A percentile compares a stretch with the other conserved stretches of the same genome.
These are phyloP conservation scores for Apiospora kogelbergensis DNA, from an alignment of 2,329 filamentous ascomycete genomes.

Conservation along the genomic window DNA sequence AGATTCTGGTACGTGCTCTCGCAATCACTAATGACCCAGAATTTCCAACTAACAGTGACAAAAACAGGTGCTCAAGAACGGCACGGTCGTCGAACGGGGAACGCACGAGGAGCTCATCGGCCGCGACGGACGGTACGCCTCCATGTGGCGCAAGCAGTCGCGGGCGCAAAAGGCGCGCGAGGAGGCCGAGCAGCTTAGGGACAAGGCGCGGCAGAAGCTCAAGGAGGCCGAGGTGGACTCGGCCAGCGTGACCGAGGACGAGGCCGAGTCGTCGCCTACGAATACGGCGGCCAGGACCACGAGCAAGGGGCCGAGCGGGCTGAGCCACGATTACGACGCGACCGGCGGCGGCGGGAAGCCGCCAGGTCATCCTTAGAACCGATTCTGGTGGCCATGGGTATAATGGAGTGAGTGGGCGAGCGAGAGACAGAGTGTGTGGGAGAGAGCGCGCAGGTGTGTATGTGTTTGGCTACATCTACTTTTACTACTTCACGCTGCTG, in stretches of 20 bases:
- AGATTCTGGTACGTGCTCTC: constrained; percentile 49
- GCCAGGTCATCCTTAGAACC: neutral
- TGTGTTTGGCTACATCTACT: neutral
- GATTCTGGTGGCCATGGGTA: neutral
- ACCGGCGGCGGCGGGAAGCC: neutral
- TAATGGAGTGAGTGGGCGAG: neutral
- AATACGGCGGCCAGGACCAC: neutral
- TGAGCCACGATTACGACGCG: neutral
- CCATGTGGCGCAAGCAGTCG: constrained; percentile 54
- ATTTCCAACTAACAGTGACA: neutral
- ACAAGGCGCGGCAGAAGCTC: constrained; percentile 1
- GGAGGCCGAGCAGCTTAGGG: constrained; percentile 9
- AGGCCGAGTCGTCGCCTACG: neutral
- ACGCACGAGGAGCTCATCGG: constrained; percentile 48
- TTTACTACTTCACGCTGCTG: too few species aligned
- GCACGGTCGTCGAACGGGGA: constrained; percentile 50
- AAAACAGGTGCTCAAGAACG: constrained; percentile 40
- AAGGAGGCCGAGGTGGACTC: constrained; percentile 7
- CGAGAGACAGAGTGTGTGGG: neutral
- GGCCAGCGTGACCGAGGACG: constrained; percentile 8
- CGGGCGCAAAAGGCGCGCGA: constrained; percentile 37
- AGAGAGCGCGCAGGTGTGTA: too few species aligned
- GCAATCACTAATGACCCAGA: too few species aligned
- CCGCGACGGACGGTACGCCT: constrained; percentile 45
- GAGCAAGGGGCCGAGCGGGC: neutral